Conservation (phyloP, 352 stramenopile genomes). For the Thalassiosira hispida region DNA sequence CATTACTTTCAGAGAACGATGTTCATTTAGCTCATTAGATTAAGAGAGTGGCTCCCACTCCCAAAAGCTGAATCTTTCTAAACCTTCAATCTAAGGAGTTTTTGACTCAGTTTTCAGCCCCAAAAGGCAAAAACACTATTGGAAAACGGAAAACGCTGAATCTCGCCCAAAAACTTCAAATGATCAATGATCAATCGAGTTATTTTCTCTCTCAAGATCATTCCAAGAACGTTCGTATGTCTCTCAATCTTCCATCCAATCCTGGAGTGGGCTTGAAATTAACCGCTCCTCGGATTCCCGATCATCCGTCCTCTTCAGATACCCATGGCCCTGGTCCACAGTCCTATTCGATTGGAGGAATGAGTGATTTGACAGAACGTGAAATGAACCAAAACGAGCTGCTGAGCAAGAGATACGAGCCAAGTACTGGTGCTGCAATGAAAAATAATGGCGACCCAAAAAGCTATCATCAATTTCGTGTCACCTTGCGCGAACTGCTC, state of each 20-base stretch:
- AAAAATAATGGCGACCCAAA: not conserved
- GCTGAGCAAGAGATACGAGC: slow-evolving; percentile 36
- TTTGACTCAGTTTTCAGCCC: not conserved
- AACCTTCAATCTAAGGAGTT: too few species aligned
- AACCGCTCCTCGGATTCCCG: slow-evolving; percentile 26
- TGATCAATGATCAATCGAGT: too few species aligned
- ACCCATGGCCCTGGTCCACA: slow-evolving; percentile 11
- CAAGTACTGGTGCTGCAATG: not conserved
- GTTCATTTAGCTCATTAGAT: not conserved
- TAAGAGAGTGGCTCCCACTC: not conserved
- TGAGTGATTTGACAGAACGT: slow-evolving; percentile 35
- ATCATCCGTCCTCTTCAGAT: not conserved
- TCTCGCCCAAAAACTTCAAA: too few species aligned
- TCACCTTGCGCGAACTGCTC: not conserved
- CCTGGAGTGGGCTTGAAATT: slow-evolving; percentile 35
- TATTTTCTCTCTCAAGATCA: too few species aligned
- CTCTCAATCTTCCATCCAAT: slow-evolving; percentile 20
- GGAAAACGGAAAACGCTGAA: too few species aligned
- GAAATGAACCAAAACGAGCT: slow-evolving; percentile 24
- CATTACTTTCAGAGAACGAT: slow-evolving; percentile 23
- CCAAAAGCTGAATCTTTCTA: too few species aligned
- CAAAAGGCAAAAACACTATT: too few species aligned
- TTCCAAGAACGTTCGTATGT: too few species aligned
- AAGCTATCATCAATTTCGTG: not conserved
- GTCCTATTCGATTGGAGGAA: slow-evolving; percentile 23